Base-by-base conservation (phyloP, 2,329 filamentous ascomycete genomes). In the Trichoderma sp. region DNA sequence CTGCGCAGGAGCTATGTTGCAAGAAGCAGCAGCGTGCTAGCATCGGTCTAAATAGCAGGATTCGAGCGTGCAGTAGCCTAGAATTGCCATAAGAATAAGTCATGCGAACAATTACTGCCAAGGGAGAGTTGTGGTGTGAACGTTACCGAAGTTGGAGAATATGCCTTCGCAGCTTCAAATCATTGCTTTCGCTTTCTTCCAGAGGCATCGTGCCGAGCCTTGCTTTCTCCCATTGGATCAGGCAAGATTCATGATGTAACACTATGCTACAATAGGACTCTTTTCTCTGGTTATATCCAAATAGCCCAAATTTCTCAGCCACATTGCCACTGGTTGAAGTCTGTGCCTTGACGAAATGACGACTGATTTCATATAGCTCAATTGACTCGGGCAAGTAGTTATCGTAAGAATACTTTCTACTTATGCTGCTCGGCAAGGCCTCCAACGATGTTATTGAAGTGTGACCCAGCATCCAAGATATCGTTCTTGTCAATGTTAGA, bases 31-130 rank as follows among this genome's bases (percentile, higher is more conserved):
- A 51, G 5, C 59, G 59, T 21, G 59, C 59, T 7, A 61, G 28
- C 59, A 61, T 61, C 7, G 59, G 59, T 24, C 59, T 32, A 13
- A 61, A 61, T 21, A 61, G 11, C 5, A 61, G 2, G 26, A 61
- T 61, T 51, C 59, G 39, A 32, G 59, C 59, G 34, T 63, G 59
- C 10, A 52, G 18, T 26, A 63, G 14, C 8, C 59, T 63, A 28
- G 2, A 26, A 28, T 32, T 37, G n/a, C 5, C 43, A 37, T 34
- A n/a, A 21, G 21, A 3, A 51, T 34, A 4, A 52, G 59, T 43
- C 24, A 51, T 26, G 10, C 5, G 5, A n/a, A 16, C 6, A 24
- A 26, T 1, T 13, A 2, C 11, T n/a, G 10, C 10, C 10, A 24
- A 28, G 2, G 18, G 32, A 51, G n/a, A 26, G 5, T 7, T 7